Evolutionary conservation across 2,329 filamentous ascomycete species (phyloP), one percentile per base, ranked within the genome.

Genomic region (Stagonosporopsis chrysanthemi): DNA sequence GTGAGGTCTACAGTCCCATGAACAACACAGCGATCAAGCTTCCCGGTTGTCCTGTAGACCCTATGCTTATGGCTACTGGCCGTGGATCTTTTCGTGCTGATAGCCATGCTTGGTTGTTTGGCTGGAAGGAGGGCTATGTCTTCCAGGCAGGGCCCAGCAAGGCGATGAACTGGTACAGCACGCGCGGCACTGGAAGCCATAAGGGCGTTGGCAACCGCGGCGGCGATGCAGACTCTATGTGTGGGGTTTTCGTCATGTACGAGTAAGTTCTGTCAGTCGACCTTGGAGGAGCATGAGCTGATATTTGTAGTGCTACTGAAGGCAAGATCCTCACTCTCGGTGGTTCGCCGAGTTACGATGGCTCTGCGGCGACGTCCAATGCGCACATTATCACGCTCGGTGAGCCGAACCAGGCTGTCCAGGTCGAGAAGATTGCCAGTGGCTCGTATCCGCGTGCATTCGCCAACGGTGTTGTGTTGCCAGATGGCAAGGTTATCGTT

Each of bases 141-240:
- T 84, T 86, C 67, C 83, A 86, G 62, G 84, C 83, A 2, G 84
- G 84, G 0, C 84, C 84, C 1, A 81, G 79, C 52, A 80, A 73
- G 44, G 72, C 75, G 1, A 85, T 86, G 81, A 81, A 87, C 65
- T 88, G 85, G 85, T 87, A 82, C 53, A 73, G 75, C 29, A 83
- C 80, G 0, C 64, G 64, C 1, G 80, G 79, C 6, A 70, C 68
- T 29, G 84, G 84, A 1, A 67, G 68, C 15, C 65, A 77, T 15
- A 61, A 63, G 3, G 60, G 67, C 9, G 83, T 83, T 1, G 83
- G 83, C 0, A 72, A 58, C 3, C 75, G 83, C 4, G 74, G 70
- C 22, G 75, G 75, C 7, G 79, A 80, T 28, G 69, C 77, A 11
- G 79, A 85, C 58, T 72, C 83, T 2, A 87, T 87, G 85, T 81